A percentile compares a stretch with the other conserved stretches of the same genome.
Evolutionary conservation across 257 asterid genomes (phyloP).

Genomic region (Nicotiana attenuata): DNA sequence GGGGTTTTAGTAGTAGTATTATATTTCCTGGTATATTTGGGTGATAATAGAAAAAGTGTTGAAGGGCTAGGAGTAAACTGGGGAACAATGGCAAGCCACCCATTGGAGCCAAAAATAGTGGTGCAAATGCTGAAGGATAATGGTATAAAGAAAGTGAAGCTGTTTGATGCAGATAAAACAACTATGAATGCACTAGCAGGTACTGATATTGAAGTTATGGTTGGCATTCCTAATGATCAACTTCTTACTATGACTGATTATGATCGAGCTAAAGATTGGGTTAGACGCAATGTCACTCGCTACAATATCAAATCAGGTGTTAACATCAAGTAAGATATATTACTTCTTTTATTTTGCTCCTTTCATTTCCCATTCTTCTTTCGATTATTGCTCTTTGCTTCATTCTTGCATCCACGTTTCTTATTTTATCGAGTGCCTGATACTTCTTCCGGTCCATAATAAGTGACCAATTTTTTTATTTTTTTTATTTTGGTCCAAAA

Average conservation of each 20-base stretch:
- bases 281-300: constrained; percentile 11
- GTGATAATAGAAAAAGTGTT: neutral
- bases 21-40: neutral
- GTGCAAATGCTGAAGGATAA: constrained; percentile 14
- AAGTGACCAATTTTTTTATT: too few relatives aligned
- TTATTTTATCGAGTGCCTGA: too few relatives aligned
- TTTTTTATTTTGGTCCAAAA: too few relatives aligned
- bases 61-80: constrained; percentile 17
- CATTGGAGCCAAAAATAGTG: constrained; percentile 7
- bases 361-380: neutral
- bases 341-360: neutral
- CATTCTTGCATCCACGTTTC: neutral
- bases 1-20: neutral
- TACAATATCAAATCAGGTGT: constrained; percentile 14
- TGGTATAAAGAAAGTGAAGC: constrained; percentile 12
- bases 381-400: neutral
- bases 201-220: constrained; percentile 16
- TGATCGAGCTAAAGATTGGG: constrained; percentile 17
- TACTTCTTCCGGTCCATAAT: too few relatives aligned
- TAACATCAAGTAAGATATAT: constrained; percentile 6
- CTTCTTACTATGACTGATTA: constrained; percentile 12
- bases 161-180: constrained; percentile 13
- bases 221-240: constrained; percentile 16
- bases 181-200: constrained; percentile 11
- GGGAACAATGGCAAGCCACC: constrained; percentile 16